phyloP scores from a whole-genome alignment of 2,329 filamentous ascomycete species.

The Pseudogymnoascus sp. region DNA sequence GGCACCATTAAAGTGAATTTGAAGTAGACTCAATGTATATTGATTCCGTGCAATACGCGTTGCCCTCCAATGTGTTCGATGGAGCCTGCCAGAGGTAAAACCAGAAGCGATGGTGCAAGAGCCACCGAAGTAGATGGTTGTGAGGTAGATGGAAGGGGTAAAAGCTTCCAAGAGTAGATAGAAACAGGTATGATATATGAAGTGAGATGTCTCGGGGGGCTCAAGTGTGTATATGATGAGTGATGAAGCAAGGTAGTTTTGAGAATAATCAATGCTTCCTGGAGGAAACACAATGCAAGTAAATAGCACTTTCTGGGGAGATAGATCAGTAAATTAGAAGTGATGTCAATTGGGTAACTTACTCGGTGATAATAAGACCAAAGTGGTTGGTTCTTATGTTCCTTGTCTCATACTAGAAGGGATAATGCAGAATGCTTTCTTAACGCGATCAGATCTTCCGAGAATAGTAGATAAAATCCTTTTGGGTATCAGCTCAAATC shows the following conservation, averaged over 20 bases:
- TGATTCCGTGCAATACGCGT: not conserved
- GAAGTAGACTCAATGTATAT: not conserved
- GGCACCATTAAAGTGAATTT: too few species aligned
- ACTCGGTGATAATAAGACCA: too few species aligned
- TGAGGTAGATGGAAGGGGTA: not conserved
- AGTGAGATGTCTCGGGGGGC: too few species aligned
- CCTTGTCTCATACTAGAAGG: not conserved
- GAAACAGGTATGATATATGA: not conserved
- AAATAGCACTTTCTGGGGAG: too few species aligned
- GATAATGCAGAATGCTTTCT: not conserved
- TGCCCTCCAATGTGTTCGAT: not conserved
- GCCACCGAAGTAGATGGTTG: not conserved
- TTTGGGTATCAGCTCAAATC: too few species aligned
- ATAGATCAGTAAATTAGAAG: too few species aligned
- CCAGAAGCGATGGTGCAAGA: not conserved
- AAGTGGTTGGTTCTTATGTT: not conserved
- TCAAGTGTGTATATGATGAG: too few species aligned
- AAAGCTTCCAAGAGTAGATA: not conserved
- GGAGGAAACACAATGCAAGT: too few species aligned
- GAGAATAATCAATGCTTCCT: too few species aligned
- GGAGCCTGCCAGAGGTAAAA: not conserved
- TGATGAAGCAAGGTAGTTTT: too few species aligned
- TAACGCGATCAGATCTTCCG: not conserved
- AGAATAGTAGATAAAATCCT: too few species aligned
- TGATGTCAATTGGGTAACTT: too few species aligned